A percentile compares a stretch with the other conserved stretches of the same genome.
Evolutionary conservation across 2,329 filamentous ascomycete genomes (phyloP).

Genomic region (Apiospora rasikravindrae): DNA sequence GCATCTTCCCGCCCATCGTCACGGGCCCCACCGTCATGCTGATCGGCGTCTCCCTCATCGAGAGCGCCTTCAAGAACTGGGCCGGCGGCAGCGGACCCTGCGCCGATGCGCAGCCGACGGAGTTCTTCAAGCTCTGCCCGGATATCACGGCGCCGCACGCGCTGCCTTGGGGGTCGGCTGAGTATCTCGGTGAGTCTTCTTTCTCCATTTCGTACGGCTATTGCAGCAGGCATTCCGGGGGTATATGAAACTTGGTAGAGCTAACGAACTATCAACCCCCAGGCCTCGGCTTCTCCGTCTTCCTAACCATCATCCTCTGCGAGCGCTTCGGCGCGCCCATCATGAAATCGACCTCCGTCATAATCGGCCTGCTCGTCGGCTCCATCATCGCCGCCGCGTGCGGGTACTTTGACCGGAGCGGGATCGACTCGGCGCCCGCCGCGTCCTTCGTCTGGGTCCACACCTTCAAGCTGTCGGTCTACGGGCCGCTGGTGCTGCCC

Average conservation of each 20-base stretch:
- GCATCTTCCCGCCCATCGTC: slow-evolving; percentile 79
- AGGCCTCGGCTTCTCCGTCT: slow-evolving; percentile 78
- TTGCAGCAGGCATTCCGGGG: background rate
- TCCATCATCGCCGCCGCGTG: slow-evolving; percentile 80
- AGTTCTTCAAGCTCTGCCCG: slow-evolving; percentile 69
- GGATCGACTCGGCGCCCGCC: slow-evolving; percentile 73
- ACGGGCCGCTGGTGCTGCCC: slow-evolving; percentile 76
- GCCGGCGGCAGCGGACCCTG: slow-evolving; percentile 73
- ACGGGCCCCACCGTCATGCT: slow-evolving; percentile 74
- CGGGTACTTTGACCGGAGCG: slow-evolving; percentile 77
- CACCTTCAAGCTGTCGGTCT: slow-evolving; percentile 74
- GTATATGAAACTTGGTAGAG: background rate
- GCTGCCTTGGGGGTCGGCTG: slow-evolving; percentile 77
- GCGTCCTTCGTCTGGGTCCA: slow-evolving; percentile 81
- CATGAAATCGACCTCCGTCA: slow-evolving; percentile 81
- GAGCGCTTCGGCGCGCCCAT: slow-evolving; percentile 83
- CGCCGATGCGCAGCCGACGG: slow-evolving; percentile 52
- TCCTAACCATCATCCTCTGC: slow-evolving; percentile 78
- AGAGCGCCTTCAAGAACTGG: slow-evolving; percentile 77
- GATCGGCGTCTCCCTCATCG: slow-evolving; percentile 76
- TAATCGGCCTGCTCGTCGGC: slow-evolving; percentile 75
- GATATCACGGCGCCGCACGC: slow-evolving; percentile 71
- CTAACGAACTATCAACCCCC: background rate
- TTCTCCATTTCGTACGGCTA: background rate
- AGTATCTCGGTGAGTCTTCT: slow-evolving; percentile 66